Conservation (phyloP, 192 early-diverging fungal genomes). For the Jimgerdemannia flammicorona region DNA sequence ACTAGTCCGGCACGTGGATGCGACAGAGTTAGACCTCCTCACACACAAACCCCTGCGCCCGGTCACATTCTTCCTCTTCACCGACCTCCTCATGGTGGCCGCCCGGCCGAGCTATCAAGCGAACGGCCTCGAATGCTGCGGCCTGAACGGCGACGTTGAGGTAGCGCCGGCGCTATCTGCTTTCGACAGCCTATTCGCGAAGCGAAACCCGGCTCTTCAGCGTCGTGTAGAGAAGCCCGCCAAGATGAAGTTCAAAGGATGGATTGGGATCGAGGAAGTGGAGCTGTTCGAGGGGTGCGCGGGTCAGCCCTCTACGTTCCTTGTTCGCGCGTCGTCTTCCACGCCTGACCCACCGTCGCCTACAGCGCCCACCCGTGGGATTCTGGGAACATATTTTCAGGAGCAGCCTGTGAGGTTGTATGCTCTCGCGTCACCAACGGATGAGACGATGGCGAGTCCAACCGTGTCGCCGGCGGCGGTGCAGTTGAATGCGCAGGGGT, state of each 20-base stretch:
- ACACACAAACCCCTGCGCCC: constrained; percentile 17
- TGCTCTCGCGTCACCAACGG: constrained; percentile 2
- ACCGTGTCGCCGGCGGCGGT: constrained; percentile 3
- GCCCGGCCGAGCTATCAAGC: constrained; percentile 16
- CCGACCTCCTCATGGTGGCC: constrained; percentile 28
- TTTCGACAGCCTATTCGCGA: not conserved
- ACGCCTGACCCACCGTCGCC: constrained; percentile 7
- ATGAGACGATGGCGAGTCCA: not conserved
- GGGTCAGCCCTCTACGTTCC: constrained; percentile 17
- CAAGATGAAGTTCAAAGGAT: constrained; percentile 23
- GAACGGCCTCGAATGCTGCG: constrained; percentile 25
- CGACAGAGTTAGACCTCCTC: constrained; percentile 15
- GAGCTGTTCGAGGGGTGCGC: constrained; percentile 16
- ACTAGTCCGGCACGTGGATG: constrained; percentile 22
- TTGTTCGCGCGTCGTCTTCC: constrained; percentile 8
- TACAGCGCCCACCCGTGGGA: constrained; percentile 6
- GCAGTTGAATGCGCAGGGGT: not conserved
- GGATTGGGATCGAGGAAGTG: constrained; percentile 20
- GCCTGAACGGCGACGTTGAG: constrained; percentile 6
- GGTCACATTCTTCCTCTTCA: constrained; percentile 28
- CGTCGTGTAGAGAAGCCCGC: not conserved
- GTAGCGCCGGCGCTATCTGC: not conserved
- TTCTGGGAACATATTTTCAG: constrained; percentile 28
- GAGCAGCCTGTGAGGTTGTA: constrained; percentile 21
- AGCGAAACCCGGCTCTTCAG: not conserved